These are phyloP conservation scores for Sugiyamaella japonica DNA, from an alignment of 1,139 yeast genomes.

Conservation along the genomic window DNA sequence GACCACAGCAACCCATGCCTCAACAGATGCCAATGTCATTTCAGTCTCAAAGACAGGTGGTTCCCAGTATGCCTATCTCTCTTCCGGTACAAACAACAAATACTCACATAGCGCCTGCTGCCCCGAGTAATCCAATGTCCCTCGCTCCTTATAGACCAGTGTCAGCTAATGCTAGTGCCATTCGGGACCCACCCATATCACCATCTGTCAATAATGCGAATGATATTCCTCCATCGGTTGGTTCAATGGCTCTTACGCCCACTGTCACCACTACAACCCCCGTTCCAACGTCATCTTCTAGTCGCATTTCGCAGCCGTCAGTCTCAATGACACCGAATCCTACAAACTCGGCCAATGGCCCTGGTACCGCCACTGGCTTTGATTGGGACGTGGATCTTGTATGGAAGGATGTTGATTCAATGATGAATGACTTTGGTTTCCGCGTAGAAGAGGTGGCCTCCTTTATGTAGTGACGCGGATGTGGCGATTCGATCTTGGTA, in stretches of 20 bases:
- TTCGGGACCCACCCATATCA: constrained; percentile 6
- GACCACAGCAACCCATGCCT: constrained; percentile 5
- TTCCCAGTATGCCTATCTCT: not conserved
- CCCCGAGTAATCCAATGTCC: not conserved
- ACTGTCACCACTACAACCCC: not conserved
- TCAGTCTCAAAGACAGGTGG: constrained; percentile 17
- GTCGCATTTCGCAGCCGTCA: not conserved
- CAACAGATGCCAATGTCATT: constrained; percentile 14
- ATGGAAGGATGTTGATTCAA: constrained; percentile 88
- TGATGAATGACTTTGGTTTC: constrained; percentile 94
- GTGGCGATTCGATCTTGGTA: not conserved
- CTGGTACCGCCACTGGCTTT: constrained; percentile 19
- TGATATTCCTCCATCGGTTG: not conserved
- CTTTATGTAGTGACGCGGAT: constrained; percentile 9
- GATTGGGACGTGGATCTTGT: constrained; percentile 66
- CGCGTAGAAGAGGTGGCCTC: constrained; percentile 48
- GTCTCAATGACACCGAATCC: not conserved
- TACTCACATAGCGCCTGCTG: not conserved
- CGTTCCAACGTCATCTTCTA: not conserved
- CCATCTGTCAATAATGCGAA: constrained; percentile 1
- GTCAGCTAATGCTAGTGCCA: constrained; percentile 12
- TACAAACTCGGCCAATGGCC: not conserved
- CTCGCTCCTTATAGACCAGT: constrained; percentile 13
- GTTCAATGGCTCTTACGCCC: constrained; percentile 9
- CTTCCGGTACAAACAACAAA: not conserved